Base-by-base conservation (phyloP, 495 filamentous ascomycete species). In the Hamigera avellanea region DNA sequence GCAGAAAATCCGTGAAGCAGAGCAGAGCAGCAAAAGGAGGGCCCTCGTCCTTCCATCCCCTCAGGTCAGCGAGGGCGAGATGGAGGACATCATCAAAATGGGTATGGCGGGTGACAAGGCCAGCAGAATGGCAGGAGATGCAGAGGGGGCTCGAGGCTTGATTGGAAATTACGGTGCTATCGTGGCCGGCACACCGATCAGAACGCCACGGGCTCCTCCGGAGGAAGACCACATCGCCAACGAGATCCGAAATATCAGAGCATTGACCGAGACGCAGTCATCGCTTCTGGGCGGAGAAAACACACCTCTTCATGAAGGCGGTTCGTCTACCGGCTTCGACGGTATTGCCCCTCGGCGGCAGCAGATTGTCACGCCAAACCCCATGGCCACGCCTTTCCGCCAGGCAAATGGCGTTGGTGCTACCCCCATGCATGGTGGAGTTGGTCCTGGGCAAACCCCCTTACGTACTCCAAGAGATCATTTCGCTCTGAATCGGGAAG, bases 61-160 rank as follows among this genome's bases (percentile, higher is more conserved):
- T 14, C 91, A 98, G 61, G 87, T 98, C 37, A 77, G 80, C 52
- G 91, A 96, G 45, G 68, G 76, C 21, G 91, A 98, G 57, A 72
- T 98, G 45, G 91, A 98, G 53, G 87, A 94, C 50, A 95, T 98
- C 52, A 87, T 98, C 30, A 98, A 98, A 59, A 93, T 95, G 86
- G 93, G 91, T 18, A 81, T 94, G 79, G 75, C 86, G 33, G 91
- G 86, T 25, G 86, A 95, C 45, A 80, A 80, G 42, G 91, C 88
- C n/a, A 85, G 76, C 50, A 65, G 70, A 33, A 53, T 82, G 51
- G 83, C 81, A 15, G 74, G 74, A 8, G 76, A 77, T 32, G 83
- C 84, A 52, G 88, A 95, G 42, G 86, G 5, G 5, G 91, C 89
- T 2, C 77, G 80, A 46, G 89, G 87, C 6, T 66, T 96, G 6